Conservation (phyloP, 2,329 filamentous ascomycete species). For the Aureobasidium sp. region DNA sequence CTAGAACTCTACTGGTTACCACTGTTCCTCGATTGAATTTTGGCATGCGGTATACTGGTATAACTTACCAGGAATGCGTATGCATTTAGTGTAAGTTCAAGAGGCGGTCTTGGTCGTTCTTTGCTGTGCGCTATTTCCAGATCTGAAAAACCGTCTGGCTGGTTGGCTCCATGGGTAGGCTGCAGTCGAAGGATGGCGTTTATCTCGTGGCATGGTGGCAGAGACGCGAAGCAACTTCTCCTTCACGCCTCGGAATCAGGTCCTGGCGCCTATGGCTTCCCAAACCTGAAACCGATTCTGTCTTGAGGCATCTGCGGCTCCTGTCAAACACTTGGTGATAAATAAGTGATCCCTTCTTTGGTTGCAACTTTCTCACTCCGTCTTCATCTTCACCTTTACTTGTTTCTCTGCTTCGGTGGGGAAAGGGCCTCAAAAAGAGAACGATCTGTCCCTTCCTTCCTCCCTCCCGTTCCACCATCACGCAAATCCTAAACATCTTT, state of each 20-base stretch:
- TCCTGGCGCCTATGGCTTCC: not conserved
- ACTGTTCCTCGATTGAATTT: not conserved
- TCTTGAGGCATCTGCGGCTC: not conserved
- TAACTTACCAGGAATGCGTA: not conserved
- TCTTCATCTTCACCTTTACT: not conserved
- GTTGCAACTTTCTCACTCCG: not conserved
- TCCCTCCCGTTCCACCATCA: not conserved
- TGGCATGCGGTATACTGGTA: not conserved
- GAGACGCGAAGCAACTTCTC: not conserved
- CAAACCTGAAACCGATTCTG: not conserved
- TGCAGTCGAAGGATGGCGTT: slow-evolving; percentile 2
- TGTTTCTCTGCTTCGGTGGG: not conserved
- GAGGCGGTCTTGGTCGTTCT: not conserved
- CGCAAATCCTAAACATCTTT: not conserved
- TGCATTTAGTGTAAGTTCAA: not conserved
- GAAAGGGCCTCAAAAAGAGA: not conserved
- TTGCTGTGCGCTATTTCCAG: not conserved
- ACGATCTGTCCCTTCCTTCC: not conserved
- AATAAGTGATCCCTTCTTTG: not conserved
- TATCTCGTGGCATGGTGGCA: too few species aligned
- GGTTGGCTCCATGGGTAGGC: not conserved
- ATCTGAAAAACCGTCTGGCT: not conserved
- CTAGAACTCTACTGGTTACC: not conserved
- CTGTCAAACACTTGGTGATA: not conserved
- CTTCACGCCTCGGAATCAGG: not conserved